Percentiles rank a stretch among this genome's conserved stretches.
Conservation (phyloP, 805 yeast genomes). For the Saccharomycopsis fodiens region DNA sequence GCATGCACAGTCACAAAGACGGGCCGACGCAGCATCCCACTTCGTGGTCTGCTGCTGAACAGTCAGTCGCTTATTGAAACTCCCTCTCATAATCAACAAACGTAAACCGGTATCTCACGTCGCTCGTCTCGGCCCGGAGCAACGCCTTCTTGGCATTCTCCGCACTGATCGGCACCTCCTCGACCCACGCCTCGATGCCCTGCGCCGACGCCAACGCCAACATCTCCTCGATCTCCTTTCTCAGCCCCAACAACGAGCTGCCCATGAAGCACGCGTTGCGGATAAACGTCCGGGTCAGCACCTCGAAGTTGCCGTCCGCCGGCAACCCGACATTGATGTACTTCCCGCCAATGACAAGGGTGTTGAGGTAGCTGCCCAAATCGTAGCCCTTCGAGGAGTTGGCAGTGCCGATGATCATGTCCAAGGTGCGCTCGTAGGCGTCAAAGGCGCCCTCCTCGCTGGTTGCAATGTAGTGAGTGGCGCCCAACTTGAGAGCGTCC, state of each 20-base stretch:
- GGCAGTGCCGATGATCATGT: constrained; percentile 42
- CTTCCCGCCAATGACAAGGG: constrained; percentile 49
- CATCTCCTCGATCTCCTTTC: constrained; percentile 59
- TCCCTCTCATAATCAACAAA: constrained; percentile 45
- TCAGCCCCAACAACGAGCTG: constrained; percentile 41
- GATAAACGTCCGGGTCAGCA: constrained; percentile 25
- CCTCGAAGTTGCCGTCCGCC: constrained; percentile 29
- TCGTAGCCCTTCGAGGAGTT: constrained; percentile 23
- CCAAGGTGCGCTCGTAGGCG: constrained; percentile 8
- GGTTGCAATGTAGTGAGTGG: constrained; percentile 48
- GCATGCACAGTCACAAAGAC: no score
- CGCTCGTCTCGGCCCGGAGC: constrained; percentile 45
- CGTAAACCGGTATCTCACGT: constrained; percentile 58
- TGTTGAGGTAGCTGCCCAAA: constrained; percentile 16
- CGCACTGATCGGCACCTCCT: constrained; percentile 46
- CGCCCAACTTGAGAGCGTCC: constrained; percentile 44
- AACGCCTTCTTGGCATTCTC: constrained; percentile 48
- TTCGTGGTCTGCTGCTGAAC: no score
- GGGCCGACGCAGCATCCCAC: no score
- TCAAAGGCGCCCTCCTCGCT: constrained; percentile 33
- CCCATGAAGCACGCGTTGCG: constrained; percentile 36
- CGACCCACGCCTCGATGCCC: constrained; percentile 55
- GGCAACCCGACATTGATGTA: constrained; percentile 67
- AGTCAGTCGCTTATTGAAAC: constrained; percentile 13
- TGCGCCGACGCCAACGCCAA: constrained; percentile 55